Evolutionary conservation across 768 basidiomycete species (phyloP).

Genomic region (Boletus rubropictus): DNA sequence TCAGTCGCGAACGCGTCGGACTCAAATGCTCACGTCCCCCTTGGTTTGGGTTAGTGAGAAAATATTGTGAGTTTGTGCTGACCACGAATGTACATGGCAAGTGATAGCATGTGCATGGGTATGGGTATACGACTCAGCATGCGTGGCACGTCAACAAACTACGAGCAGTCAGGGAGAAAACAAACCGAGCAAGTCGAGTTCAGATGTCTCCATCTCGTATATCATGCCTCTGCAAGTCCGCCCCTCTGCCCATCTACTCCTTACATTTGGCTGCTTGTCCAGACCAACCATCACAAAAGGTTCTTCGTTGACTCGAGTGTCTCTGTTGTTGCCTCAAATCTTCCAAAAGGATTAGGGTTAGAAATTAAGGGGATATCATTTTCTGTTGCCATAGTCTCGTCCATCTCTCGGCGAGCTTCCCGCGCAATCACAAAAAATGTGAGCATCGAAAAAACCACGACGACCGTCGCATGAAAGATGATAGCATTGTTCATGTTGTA

Average conservation of each 20-base stretch:
- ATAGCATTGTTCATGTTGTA: constrained; percentile 65
- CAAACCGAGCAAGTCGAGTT: not conserved
- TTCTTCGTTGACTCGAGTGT: not conserved
- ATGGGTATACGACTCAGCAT: not conserved
- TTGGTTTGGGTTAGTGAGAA: too few species aligned
- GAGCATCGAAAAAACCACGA: constrained; percentile 34
- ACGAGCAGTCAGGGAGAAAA: not conserved
- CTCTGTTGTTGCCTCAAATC: not conserved
- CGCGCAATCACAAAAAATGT: constrained; percentile 53
- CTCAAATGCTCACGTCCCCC: too few species aligned
- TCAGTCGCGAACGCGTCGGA: too few species aligned
- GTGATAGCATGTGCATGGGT: not conserved
- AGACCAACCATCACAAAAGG: not conserved
- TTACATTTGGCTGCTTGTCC: not conserved
- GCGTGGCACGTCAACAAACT: not conserved
- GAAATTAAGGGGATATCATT: not conserved
- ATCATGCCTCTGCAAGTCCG: not conserved
- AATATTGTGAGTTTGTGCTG: too few species aligned
- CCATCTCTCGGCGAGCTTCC: constrained; percentile 57
- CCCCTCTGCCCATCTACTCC: not conserved
- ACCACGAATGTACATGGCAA: too few species aligned
- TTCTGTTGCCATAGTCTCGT: constrained; percentile 44
- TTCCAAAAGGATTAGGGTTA: not conserved
- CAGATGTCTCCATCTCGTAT: not conserved
- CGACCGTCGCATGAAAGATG: constrained; percentile 58